Percentiles rank a stretch among this genome's conserved stretches.
phyloP scores from a whole-genome alignment of 305 asterid species.

The Rubia peregrina region DNA sequence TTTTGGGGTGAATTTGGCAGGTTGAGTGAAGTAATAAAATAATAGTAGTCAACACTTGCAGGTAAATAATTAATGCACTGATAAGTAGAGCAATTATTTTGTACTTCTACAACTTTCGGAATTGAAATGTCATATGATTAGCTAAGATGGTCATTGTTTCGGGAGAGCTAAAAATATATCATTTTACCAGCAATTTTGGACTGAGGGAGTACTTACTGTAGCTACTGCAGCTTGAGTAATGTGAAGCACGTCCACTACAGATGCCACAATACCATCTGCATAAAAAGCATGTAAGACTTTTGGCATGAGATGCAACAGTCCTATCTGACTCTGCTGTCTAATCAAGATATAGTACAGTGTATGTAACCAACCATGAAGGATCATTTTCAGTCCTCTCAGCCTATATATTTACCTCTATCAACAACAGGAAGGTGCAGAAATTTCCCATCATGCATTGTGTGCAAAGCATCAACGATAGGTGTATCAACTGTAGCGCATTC shows the following conservation, averaged over 20 bases:
- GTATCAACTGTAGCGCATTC: conserved; percentile 83
- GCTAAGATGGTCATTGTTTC: not conserved
- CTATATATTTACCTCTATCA: conserved; percentile 54
- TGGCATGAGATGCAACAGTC: not conserved
- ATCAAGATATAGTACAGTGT: not conserved
- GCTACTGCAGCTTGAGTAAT: conserved; percentile 89
- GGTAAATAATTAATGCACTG: not conserved
- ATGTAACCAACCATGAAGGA: not conserved
- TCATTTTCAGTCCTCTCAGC: not conserved
- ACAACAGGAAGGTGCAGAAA: conserved; percentile 89
- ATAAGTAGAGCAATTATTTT: not conserved
- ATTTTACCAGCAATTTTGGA: not conserved
- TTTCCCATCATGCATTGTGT: conserved; percentile 92
- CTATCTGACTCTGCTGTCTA: not conserved
- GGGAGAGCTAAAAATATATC: not conserved
- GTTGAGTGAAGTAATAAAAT: not conserved
- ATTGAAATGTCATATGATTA: not conserved
- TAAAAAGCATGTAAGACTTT: not conserved
- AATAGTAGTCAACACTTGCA: not conserved
- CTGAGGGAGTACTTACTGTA: conserved; percentile 48
- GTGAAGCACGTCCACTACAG: conserved; percentile 78
- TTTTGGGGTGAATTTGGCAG: not conserved
- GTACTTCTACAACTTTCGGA: not conserved
- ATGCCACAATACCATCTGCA: conserved; percentile 69
- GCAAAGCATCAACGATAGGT: conserved; percentile 96